A percentile compares a stretch with the other conserved stretches of the same genome.
Conservation (phyloP, 2,329 filamentous ascomycete species). For the Zopfia rhizophila region DNA sequence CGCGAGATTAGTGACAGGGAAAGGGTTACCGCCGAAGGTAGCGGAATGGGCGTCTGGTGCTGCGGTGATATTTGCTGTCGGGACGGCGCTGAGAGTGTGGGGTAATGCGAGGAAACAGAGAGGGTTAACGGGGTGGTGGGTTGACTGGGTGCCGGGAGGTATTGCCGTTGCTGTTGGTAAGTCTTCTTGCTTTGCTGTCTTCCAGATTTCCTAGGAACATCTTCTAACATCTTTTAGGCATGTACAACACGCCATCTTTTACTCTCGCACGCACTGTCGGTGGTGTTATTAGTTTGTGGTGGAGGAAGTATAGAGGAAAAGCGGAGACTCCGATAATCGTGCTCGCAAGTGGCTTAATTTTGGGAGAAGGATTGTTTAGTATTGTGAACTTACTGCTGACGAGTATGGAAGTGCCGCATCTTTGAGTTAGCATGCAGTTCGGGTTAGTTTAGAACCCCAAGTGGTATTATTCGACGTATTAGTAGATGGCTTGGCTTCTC, state of each 20-base stretch:
- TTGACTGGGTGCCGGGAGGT: constrained; percentile 83
- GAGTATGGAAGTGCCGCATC: constrained; percentile 78
- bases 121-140: constrained; percentile 66
- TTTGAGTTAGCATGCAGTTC: too few species aligned
- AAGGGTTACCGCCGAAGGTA: constrained; percentile 86
- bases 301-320: constrained; percentile 66
- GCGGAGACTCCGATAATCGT: constrained; percentile 84
- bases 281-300: constrained; percentile 81
- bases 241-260: constrained; percentile 98
- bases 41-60: constrained; percentile 80
- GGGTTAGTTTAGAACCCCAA: too few species aligned
- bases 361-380: constrained; percentile 91
- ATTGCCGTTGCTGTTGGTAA: constrained; percentile 93
- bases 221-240: constrained; percentile 64
- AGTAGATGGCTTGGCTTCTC: too few species aligned
- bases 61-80: constrained; percentile 76
- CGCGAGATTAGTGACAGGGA: constrained; percentile 88
- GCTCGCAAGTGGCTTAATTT: constrained; percentile 87
- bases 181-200: constrained; percentile 35
- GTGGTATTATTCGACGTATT: too few species aligned
- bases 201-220: neutral
- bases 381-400: constrained; percentile 89
- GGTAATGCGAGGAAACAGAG: constrained; percentile 41
- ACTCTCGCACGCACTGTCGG: constrained; percentile 88
- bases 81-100: constrained; percentile 73